These are phyloP conservation scores for Mortierella sp. DNA, from an alignment of 371 early-diverging fungal genomes.

Conservation along the genomic window DNA sequence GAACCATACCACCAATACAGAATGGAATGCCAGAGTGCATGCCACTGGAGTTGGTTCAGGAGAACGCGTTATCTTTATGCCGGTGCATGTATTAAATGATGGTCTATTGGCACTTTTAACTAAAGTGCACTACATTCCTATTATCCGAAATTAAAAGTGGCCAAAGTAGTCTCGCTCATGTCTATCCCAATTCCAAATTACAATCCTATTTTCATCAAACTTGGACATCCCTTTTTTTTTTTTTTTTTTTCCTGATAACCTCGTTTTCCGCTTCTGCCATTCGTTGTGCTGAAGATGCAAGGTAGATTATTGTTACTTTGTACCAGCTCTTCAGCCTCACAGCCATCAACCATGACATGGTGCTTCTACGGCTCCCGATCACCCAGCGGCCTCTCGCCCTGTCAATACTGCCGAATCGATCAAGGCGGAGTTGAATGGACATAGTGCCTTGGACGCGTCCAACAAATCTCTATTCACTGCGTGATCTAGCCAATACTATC, in stretches of 20 bases:
- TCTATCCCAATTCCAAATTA: constrained; percentile 9
- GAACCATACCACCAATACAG: neutral
- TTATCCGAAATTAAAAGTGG: neutral
- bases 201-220: neutral
- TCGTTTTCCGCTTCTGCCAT: neutral
- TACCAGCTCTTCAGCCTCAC: constrained; percentile 38
- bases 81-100: too few species aligned
- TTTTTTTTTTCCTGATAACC: neutral
- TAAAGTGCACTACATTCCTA: neutral
- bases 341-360: constrained; percentile 55
- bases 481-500: constrained; percentile 54
- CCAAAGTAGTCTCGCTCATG: constrained; percentile 5
- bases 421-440: constrained; percentile 43
- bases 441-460: constrained; percentile 35
- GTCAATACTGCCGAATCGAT: constrained; percentile 51
- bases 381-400: constrained; percentile 48
- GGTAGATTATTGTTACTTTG: constrained; percentile 42
- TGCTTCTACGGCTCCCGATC: constrained; percentile 46
- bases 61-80: neutral
- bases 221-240: neutral
- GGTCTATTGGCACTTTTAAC: neutral
- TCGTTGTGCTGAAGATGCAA: constrained; percentile 7
- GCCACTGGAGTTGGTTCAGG: neutral
- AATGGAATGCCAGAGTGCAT: neutral
- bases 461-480: constrained; percentile 20